A percentile compares a stretch with the other conserved stretches of the same genome.
Evolutionary conservation across 306 rosid genomes (phyloP).

Genomic region (Cucumis sativus): DNA sequence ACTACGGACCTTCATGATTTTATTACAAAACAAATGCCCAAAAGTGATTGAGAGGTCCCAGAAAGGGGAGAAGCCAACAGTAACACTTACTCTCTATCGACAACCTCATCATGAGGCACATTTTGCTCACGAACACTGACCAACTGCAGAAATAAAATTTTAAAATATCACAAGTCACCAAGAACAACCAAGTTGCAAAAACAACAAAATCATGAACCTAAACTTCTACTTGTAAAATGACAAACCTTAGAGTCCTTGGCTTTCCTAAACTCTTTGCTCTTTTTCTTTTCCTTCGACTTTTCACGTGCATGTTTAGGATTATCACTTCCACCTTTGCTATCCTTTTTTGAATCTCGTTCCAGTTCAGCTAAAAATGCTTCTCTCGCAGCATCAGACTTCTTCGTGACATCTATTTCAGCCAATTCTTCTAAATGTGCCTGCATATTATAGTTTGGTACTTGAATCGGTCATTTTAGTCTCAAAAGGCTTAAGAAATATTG

Average conservation of each 20-base stretch:
- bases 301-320: conserved; percentile 45
- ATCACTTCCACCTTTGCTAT: conserved; percentile 59
- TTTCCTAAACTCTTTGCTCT: conserved; percentile 66
- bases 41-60: conserved; percentile 2
- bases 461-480: not conserved
- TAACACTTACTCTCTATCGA: conserved; percentile 33
- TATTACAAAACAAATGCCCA: not conserved
- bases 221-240: not conserved
- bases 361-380: conserved; percentile 97
- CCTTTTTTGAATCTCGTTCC: conserved; percentile 78
- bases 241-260: conserved; percentile 63
- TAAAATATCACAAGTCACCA: conserved; percentile 10
- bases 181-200: not conserved
- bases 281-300: conserved; percentile 82
- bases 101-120: conserved; percentile 25
- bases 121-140: conserved; percentile 30
- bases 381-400: conserved; percentile 89
- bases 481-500: conserved; percentile 6
- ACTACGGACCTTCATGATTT: not conserved
- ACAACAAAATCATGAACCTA: not conserved
- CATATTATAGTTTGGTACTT: not conserved
- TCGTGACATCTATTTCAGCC: conserved; percentile 90
- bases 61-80: conserved; percentile 13
- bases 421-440: conserved; percentile 81
- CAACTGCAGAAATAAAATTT: conserved; percentile 34